Evolutionary conservation across 208 protist species (phyloP).

Genomic region (Phytomonas francai): DNA sequence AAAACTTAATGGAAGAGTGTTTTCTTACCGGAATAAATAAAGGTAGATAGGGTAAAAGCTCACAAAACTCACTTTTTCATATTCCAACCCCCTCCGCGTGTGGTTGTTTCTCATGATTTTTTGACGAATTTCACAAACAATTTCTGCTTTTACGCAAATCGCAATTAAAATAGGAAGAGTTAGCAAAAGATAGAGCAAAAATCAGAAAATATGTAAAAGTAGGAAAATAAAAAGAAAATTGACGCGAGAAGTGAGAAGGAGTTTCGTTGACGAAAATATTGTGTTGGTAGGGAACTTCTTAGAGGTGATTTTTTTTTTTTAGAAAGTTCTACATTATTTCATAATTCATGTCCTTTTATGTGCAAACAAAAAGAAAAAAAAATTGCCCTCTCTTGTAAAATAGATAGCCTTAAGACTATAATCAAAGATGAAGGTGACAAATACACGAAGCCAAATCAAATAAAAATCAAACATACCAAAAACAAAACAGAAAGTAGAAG

Average conservation of each 20-base stretch:
- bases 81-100: too few species aligned
- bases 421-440: neutral
- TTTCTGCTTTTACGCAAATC: too few species aligned
- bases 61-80: too few species aligned
- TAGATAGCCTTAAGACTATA: neutral
- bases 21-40: too few species aligned
- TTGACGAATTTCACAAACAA: too few species aligned
- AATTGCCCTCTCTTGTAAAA: neutral
- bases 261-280: neutral
- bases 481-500: constrained; percentile 2
- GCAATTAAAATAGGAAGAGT: neutral
- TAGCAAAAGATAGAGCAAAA: neutral
- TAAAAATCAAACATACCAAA: constrained; percentile 4
- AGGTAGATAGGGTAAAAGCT: too few species aligned
- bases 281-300: neutral
- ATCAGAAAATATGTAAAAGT: constrained; percentile 6
- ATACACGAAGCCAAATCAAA: constrained; percentile 5
- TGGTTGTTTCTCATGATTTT: too few species aligned
- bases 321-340: too few species aligned
- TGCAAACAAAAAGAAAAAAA: constrained; percentile 9
- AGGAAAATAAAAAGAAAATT: constrained; percentile 5
- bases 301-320: too few species aligned
- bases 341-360: neutral
- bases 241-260: constrained; percentile 4
- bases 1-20: too few species aligned